phyloP scores from a whole-genome alignment of 2,329 filamentous ascomycete species.

The Rosellinia necatrix region DNA sequence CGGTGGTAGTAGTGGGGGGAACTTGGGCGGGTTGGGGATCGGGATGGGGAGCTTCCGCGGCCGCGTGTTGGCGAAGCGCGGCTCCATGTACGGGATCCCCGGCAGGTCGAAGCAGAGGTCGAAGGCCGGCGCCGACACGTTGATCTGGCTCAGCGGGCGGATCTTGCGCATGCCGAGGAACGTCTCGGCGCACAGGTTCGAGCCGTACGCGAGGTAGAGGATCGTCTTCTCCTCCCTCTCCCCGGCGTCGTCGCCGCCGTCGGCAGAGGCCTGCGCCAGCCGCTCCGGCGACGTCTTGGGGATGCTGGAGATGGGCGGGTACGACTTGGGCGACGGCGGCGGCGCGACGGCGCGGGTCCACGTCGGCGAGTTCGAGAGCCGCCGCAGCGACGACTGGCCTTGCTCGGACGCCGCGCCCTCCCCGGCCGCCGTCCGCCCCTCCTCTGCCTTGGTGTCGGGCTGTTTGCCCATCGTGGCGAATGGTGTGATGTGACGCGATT shows the following conservation, averaged over 20 bases:
- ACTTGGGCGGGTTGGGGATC: conserved; percentile 20
- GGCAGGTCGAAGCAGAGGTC: conserved; percentile 83
- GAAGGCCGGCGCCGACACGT: conserved; percentile 80
- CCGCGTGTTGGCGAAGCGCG: conserved; percentile 86
- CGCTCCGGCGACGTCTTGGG: conserved; percentile 46
- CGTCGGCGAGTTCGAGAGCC: conserved; percentile 25
- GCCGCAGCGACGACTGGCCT: conserved; percentile 25
- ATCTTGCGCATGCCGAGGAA: conserved; percentile 81
- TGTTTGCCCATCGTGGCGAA: conserved; percentile 16
- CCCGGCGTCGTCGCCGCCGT: conserved; percentile 30
- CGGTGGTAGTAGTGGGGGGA: conserved; percentile 38
- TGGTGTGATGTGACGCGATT: too few species aligned
- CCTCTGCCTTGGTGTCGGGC: conserved; percentile 20
- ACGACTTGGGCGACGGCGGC: conserved; percentile 13
- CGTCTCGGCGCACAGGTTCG: conserved; percentile 80
- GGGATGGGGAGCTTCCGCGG: conserved; percentile 56
- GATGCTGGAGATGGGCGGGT: conserved; percentile 41
- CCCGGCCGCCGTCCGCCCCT: conserved; percentile 13
- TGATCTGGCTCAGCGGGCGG: conserved; percentile 77
- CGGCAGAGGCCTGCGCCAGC: conserved; percentile 42
- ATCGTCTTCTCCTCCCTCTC: conserved; percentile 52
- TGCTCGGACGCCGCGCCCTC: conserved; percentile 20
- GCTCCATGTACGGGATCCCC: conserved; percentile 84
- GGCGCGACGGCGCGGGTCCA: conserved; percentile 13
- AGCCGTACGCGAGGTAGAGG: conserved; percentile 88